A percentile compares a stretch with the other conserved stretches of the same genome.
Evolutionary conservation across 805 yeast genomes (phyloP).

Genomic region (Hanseniaspora hatyaiensis): DNA sequence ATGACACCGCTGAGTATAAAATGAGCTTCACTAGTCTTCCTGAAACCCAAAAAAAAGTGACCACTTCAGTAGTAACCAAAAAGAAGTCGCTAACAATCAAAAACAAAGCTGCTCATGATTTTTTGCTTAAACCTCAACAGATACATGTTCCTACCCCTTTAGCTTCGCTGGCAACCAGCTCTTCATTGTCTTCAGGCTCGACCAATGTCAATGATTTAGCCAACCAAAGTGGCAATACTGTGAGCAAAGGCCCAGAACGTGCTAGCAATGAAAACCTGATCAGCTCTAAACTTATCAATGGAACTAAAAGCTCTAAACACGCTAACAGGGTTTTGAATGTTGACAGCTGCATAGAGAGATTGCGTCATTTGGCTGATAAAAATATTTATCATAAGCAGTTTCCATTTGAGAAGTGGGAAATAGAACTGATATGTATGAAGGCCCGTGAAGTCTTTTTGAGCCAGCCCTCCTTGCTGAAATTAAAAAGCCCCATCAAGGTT

Average conservation of each 20-base stretch:
- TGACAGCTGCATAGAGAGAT: slow-evolving; percentile 51
- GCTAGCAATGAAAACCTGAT: not conserved
- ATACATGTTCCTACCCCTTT: slow-evolving; percentile 8
- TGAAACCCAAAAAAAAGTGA: not conserved
- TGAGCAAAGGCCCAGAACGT: not conserved
- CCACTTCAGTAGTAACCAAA: not conserved
- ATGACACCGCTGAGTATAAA: slow-evolving; percentile 5
- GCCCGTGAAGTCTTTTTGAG: slow-evolving; percentile 55
- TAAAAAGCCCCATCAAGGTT: slow-evolving; percentile 69
- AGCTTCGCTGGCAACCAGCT: slow-evolving; percentile 7
- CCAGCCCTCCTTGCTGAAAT: slow-evolving; percentile 81
- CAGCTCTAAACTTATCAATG: not conserved
- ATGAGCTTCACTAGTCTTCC: slow-evolving; percentile 1
- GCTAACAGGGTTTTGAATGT: slow-evolving; percentile 35
- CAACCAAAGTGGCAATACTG: not conserved
- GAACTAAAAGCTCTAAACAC: not conserved
- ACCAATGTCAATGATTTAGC: not conserved
- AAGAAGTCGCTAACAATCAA: slow-evolving; percentile 1
- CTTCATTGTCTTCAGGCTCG: slow-evolving; percentile 11
- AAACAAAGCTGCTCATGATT: slow-evolving; percentile 15
- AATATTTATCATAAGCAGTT: slow-evolving; percentile 35
- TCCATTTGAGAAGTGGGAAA: slow-evolving; percentile 41
- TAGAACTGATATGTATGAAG: slow-evolving; percentile 45
- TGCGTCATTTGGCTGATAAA: slow-evolving; percentile 42
- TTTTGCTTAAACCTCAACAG: not conserved